Evolutionary conservation across 139 green algal genomes (phyloP).

Genomic region (Pleodorina starrii): DNA sequence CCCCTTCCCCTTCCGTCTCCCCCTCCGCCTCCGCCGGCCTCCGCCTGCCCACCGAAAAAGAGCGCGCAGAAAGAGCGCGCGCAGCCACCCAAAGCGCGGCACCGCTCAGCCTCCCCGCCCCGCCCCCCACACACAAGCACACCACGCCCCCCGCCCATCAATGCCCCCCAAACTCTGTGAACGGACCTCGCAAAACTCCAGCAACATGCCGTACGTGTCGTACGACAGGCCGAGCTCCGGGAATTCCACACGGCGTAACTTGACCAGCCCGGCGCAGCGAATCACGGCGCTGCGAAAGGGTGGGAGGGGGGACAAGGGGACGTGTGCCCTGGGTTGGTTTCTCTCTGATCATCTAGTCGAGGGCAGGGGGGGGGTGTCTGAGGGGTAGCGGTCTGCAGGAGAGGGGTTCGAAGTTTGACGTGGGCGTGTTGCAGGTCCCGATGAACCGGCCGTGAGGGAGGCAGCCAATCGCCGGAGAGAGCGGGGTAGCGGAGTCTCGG

Average conservation of each 20-base stretch:
- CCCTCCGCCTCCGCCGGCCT: background rate
- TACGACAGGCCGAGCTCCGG: constrained; percentile 21
- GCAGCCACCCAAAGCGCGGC: background rate
- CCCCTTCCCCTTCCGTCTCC: background rate
- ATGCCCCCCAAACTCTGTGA: background rate
- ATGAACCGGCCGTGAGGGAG: too few relatives aligned
- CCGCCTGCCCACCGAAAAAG: too few relatives aligned
- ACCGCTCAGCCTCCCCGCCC: background rate
- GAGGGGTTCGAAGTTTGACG: too few relatives aligned
- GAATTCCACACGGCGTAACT: background rate
- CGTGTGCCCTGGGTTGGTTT: background rate
- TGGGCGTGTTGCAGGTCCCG: too few relatives aligned
- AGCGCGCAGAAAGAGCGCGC: too few relatives aligned
- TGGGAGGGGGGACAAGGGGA: background rate
- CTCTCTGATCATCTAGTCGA: background rate
- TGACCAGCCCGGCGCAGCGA: constrained; percentile 21
- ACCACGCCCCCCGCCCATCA: background rate
- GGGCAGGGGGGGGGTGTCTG: background rate
- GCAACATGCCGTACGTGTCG: constrained; percentile 50
- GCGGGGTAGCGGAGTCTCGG: too few relatives aligned
- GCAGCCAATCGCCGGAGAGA: too few relatives aligned
- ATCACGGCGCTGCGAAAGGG: constrained; percentile 21
- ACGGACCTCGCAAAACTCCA: constrained; percentile 33
- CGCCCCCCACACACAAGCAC: background rate
- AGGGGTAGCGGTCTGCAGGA: too few relatives aligned